phyloP scores from a whole-genome alignment of 1,139 yeast genomes.

The Saccharomyces hybrid region DNA sequence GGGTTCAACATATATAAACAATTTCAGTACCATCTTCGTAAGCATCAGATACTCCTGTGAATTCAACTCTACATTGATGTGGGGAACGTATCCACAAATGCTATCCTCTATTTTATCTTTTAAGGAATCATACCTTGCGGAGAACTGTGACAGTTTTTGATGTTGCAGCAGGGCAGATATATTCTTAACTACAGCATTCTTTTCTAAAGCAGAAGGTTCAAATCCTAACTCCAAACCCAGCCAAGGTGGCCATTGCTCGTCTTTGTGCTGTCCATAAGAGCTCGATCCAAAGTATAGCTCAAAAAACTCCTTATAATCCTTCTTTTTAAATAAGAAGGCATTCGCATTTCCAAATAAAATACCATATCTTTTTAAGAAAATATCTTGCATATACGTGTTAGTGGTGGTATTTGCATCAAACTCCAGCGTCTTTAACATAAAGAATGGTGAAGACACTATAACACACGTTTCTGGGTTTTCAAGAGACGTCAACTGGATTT shows the following conservation, averaged over 20 bases:
- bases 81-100: constrained; percentile 57
- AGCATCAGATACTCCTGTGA: constrained; percentile 66
- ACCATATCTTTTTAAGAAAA: constrained; percentile 68
- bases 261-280: constrained; percentile 35
- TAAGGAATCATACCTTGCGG: constrained; percentile 23
- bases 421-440: constrained; percentile 58
- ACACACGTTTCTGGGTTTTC: constrained; percentile 57
- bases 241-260: constrained; percentile 75
- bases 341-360: constrained; percentile 61
- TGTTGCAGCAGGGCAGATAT: constrained; percentile 55
- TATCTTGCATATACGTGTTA: constrained; percentile 41
- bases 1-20: constrained; percentile 62
- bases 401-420: constrained; percentile 41
- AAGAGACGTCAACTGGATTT: constrained; percentile 69
- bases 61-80: constrained; percentile 61
- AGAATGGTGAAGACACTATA: constrained; percentile 61
- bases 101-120: constrained; percentile 36
- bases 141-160: constrained; percentile 35
- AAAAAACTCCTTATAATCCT: constrained; percentile 38
- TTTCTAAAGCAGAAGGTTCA: constrained; percentile 51
- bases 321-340: constrained; percentile 54
- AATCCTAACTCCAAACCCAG: constrained; percentile 68
- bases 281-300: constrained; percentile 38
- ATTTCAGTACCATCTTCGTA: constrained; percentile 54
- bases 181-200: constrained; percentile 53